Conservation (phyloP, 495 filamentous ascomycete species). For the Aspergillus steynii region DNA sequence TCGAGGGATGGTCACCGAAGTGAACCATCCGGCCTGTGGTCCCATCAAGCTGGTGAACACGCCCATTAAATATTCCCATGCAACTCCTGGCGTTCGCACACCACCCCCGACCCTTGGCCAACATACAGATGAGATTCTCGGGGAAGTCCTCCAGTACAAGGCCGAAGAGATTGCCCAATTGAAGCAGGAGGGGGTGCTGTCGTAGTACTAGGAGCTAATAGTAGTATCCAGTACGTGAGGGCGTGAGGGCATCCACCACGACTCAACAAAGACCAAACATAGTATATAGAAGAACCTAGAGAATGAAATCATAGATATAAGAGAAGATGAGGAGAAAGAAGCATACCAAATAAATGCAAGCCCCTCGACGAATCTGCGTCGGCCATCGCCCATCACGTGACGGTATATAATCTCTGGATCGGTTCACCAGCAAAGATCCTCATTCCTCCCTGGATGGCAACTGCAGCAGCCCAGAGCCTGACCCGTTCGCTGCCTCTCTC, state of each 20-base stretch:
- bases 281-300: background rate
- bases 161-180: constrained; percentile 61
- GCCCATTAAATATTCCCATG: constrained; percentile 92
- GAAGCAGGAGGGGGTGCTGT: constrained; percentile 68
- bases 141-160: constrained; percentile 63
- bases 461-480: background rate
- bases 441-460: background rate
- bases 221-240: background rate
- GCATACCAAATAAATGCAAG: background rate
- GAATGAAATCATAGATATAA: background rate
- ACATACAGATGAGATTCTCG: constrained; percentile 86
- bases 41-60: constrained; percentile 88
- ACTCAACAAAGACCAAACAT: background rate
- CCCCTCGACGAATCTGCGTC: too few relatives aligned
- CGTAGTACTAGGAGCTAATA: constrained; percentile 35
- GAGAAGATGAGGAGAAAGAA: background rate
- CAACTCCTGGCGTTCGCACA: constrained; percentile 71
- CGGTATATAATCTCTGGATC: constrained; percentile 33
- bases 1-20: constrained; percentile 81
- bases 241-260: background rate
- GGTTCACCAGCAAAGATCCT: background rate
- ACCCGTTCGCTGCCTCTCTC: background rate
- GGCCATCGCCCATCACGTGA: constrained; percentile 25
- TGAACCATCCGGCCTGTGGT: constrained; percentile 81
- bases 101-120: constrained; percentile 86